Evolutionary conservation across 352 stramenopile genomes (phyloP), one percentile per base, ranked within the genome.

Genomic region (Pythium sp.): DNA sequence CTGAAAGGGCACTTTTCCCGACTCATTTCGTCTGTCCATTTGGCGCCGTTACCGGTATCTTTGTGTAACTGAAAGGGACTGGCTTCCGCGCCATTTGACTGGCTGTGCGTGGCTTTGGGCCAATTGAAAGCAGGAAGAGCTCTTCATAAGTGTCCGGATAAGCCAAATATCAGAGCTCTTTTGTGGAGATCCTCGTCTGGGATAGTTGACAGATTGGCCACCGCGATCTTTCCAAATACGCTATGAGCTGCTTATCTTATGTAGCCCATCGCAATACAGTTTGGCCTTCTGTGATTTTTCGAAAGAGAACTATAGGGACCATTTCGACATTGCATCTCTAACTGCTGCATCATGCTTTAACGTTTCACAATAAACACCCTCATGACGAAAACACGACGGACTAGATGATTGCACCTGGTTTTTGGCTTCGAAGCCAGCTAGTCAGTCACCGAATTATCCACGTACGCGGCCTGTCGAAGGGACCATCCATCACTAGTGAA

Each of bases 1-100:
- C 9, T 30, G 49, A 56, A 56, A 56, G 9, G 49, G n/a, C 47
- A 30, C 49, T 18, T 4, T 49, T 51, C 43, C 18, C 43, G 43
- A 51, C 43, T 51, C 43, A 51, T 51, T 22, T 24, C 43, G 43
- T 51, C 43, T 51, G 43, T 51, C 43, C 43, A 51, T 51, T 51
- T 51, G 6, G 43, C 18, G 43, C 18, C 43, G 43, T 51, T 24
- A 51, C 43, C 43, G 43, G 43, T 24, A 51, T 51, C 43, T 51
- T 49, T n/a, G 15, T 43, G 43, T 24, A 51, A 22, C 18, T 8
- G 43, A 7, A 20, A n/a, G 18, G 18, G 18, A 51, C 43, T 51
- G 43, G 43, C 43, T 51, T 24, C 18, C 6, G 22, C 43, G 43
- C 3, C 15, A 6, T 8, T 51, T 51, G 43, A 51, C 43, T 51